Conservation (phyloP, 805 yeast genomes). For the Metschnikowia sp. region DNA sequence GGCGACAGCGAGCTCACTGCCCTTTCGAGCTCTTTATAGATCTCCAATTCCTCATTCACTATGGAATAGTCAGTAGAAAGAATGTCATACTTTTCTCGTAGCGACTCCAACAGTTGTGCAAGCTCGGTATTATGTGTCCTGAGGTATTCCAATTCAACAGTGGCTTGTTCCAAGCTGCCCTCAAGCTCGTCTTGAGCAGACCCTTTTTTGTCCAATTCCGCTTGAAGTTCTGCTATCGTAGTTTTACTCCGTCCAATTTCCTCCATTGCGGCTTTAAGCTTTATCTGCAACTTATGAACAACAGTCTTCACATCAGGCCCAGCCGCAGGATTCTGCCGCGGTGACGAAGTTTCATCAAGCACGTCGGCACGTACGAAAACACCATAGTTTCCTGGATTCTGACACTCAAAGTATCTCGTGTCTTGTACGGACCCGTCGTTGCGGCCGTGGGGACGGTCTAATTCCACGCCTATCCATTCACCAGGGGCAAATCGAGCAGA, state of each 20-base stretch:
- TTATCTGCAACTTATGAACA: conserved; percentile 44
- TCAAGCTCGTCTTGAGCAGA: conserved; percentile 16
- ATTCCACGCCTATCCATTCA: conserved; percentile 48
- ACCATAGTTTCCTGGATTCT: conserved; percentile 35
- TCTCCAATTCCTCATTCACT: conserved; percentile 34
- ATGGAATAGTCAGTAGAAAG: conserved; percentile 29
- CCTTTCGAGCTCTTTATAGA: conserved; percentile 35
- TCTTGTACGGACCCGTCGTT: conserved; percentile 50
- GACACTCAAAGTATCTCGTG: conserved; percentile 40
- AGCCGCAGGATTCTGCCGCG: conserved; percentile 3
- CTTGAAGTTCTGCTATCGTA: conserved; percentile 17
- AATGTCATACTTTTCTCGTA: conserved; percentile 28
- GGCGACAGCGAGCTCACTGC: conserved; percentile 23
- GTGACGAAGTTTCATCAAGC: conserved; percentile 11
- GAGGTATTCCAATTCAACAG: conserved; percentile 45
- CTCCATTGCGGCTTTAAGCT: conserved; percentile 34
- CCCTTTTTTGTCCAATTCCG: conserved; percentile 7
- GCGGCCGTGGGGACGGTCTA: conserved; percentile 40
- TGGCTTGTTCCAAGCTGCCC: conserved; percentile 24
- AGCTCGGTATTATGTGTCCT: conserved; percentile 32
- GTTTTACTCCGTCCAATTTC: conserved; percentile 23
- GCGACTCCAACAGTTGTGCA: conserved; percentile 18
- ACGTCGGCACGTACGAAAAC: conserved; percentile 46
- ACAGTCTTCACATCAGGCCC: conserved; percentile 19
- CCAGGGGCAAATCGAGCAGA: conserved; percentile 58